phyloP scores from a whole-genome alignment of 768 basidiomycete genomes.

The Ramaria rubella region DNA sequence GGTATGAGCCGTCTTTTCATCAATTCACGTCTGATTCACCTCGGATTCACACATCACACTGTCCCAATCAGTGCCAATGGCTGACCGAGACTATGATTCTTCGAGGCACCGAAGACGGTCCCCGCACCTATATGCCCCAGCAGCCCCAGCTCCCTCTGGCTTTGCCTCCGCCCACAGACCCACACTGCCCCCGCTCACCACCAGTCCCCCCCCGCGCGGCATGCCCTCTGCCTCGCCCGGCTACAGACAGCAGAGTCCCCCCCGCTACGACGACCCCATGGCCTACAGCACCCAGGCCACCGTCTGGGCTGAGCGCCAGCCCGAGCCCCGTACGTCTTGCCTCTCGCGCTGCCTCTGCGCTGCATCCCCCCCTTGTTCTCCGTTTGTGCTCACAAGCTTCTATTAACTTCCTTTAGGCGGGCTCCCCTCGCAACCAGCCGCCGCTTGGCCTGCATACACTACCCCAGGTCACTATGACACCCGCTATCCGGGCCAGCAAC shows the following conservation, averaged over 20 bases:
- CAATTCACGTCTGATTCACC: neutral
- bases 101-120: neutral
- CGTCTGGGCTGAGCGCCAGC: slow-evolving; percentile 19
- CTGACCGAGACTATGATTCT: neutral
- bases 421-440: neutral
- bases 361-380: neutral
- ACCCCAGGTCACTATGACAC: neutral
- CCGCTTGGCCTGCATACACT: neutral
- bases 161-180: slow-evolving; percentile 32
- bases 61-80: neutral
- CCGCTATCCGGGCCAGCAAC: neutral
- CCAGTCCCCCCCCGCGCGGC: slow-evolving; percentile 46
- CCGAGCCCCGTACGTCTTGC: neutral
- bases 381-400: neutral
- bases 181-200: slow-evolving; percentile 60
- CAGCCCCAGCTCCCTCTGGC: slow-evolving; percentile 15
- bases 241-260: slow-evolving; percentile 29
- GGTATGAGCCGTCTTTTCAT: no score
- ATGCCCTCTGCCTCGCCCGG: slow-evolving; percentile 31
- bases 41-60: neutral
- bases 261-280: slow-evolving; percentile 14
- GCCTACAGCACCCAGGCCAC: slow-evolving; percentile 1
- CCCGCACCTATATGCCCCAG: neutral
- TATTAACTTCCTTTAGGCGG: no score
- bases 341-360: neutral